phyloP scores from a whole-genome alignment of 1,139 yeast genomes.

The Taphrina deformans region DNA sequence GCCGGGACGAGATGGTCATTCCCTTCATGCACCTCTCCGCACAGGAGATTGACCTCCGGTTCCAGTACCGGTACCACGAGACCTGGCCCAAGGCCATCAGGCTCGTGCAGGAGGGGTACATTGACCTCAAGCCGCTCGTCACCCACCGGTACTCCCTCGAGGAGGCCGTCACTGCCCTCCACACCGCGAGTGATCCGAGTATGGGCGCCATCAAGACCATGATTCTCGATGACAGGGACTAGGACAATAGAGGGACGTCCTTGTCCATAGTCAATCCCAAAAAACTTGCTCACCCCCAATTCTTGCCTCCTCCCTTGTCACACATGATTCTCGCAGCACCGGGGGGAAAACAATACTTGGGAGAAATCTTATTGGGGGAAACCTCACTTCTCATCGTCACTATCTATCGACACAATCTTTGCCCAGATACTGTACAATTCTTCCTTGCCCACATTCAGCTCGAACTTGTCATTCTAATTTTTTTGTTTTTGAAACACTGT shows the following conservation, averaged over 20 bases:
- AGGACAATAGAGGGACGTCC: too few species aligned
- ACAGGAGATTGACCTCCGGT: constrained; percentile 67
- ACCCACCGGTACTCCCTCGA: constrained; percentile 66
- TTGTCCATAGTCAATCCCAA: too few species aligned
- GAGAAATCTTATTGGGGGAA: too few species aligned
- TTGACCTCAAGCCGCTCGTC: constrained; percentile 57
- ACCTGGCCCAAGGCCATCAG: constrained; percentile 72
- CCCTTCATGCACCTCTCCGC: constrained; percentile 69
- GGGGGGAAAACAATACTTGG: too few species aligned
- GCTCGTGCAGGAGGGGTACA: constrained; percentile 58
- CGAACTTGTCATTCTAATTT: neutral
- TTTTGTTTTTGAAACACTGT: neutral
- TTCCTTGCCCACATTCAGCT: too few species aligned
- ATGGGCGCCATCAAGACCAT: constrained; percentile 43
- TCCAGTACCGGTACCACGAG: constrained; percentile 77
- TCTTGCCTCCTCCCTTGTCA: too few species aligned
- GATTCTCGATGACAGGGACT: constrained; percentile 41
- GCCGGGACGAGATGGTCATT: constrained; percentile 59
- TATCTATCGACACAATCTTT: neutral
- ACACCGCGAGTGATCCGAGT: constrained; percentile 49
- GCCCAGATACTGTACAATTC: neutral
- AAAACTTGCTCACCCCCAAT: too few species aligned
- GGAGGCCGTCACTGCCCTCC: constrained; percentile 69
- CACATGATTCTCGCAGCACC: too few species aligned
- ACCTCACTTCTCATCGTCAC: too few species aligned